Conservation (phyloP, 495 filamentous ascomycete genomes). For the Pyrenula aspistea region DNA sequence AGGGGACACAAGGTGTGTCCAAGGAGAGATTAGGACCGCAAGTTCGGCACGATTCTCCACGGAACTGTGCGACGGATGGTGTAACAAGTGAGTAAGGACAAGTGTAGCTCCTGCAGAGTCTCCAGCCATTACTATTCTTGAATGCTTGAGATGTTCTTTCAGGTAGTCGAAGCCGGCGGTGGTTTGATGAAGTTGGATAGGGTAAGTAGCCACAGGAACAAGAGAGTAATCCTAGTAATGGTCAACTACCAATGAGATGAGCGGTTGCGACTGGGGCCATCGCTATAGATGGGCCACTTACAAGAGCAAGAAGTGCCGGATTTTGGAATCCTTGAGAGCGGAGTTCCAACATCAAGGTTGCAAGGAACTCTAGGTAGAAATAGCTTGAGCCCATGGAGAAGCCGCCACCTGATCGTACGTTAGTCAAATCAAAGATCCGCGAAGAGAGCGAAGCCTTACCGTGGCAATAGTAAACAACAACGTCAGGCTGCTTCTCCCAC, state of each 20-base stretch:
- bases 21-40: slow-evolving; percentile 41
- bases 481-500: slow-evolving; percentile 37
- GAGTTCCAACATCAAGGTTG: slow-evolving; percentile 50
- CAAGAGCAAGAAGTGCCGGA: slow-evolving; percentile 61
- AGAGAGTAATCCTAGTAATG: slow-evolving; percentile 50
- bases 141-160: slow-evolving; percentile 23
- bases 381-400: slow-evolving; percentile 67
- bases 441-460: slow-evolving; percentile 26
- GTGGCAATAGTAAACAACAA: slow-evolving; percentile 64
- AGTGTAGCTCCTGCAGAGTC: slow-evolving; percentile 67
- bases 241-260: not conserved
- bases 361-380: slow-evolving; percentile 72
- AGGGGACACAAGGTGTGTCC: slow-evolving; percentile 13
- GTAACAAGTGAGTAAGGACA: slow-evolving; percentile 52
- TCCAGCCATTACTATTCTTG: slow-evolving; percentile 50
- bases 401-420: slow-evolving; percentile 42
- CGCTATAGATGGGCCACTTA: not conserved
- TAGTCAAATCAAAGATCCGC: not conserved
- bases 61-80: slow-evolving; percentile 28
- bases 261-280: not conserved
- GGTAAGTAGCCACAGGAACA: slow-evolving; percentile 60
- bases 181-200: slow-evolving; percentile 54
- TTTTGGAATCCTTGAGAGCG: slow-evolving; percentile 48
- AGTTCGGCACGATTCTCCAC: slow-evolving; percentile 32
- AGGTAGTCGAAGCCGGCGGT: slow-evolving; percentile 48